These are phyloP conservation scores for Scheffersomyces quercinus DNA, from an alignment of 1,139 yeast species.

Conservation along the genomic window DNA sequence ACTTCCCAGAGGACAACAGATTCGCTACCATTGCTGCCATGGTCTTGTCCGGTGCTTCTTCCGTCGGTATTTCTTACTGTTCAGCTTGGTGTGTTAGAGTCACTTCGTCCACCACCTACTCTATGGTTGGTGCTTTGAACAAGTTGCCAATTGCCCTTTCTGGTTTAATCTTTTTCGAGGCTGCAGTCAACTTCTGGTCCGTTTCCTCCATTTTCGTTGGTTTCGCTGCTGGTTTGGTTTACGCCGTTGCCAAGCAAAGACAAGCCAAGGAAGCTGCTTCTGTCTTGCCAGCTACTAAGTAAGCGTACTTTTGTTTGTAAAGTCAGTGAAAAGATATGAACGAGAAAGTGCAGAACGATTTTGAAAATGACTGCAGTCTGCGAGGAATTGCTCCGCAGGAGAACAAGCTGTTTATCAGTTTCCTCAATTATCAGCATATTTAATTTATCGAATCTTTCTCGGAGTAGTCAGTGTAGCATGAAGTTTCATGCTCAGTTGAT, in stretches of 20 bases:
- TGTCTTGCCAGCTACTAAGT: slow-evolving; percentile 37
- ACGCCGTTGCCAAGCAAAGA: slow-evolving; percentile 86
- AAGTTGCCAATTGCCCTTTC: slow-evolving; percentile 96
- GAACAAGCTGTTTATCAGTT: too few relatives aligned
- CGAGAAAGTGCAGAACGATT: too few relatives aligned
- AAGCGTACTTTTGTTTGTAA: slow-evolving; percentile 1
- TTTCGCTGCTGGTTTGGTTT: slow-evolving; percentile 90
- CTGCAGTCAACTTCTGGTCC: slow-evolving; percentile 91
- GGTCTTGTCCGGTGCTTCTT: slow-evolving; percentile 88
- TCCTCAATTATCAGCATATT: too few relatives aligned
- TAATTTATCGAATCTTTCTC: too few relatives aligned
- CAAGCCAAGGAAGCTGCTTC: slow-evolving; percentile 54
- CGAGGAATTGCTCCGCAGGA: too few relatives aligned
- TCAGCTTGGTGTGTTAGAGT: slow-evolving; percentile 99
- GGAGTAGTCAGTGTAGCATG: too few relatives aligned
- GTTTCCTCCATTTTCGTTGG: slow-evolving; percentile 90
- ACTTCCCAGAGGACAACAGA: slow-evolving; percentile 77
- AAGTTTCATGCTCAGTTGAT: too few relatives aligned
- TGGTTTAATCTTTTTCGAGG: slow-evolving; percentile 90
- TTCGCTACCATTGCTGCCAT: slow-evolving; percentile 72
- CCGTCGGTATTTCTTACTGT: slow-evolving; percentile 96
- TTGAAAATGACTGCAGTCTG: too few relatives aligned
- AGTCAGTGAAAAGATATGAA: too few relatives aligned
- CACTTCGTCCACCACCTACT: slow-evolving; percentile 95
- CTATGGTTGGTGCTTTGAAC: slow-evolving; percentile 99